Percentiles rank a stretch among this genome's conserved stretches.
phyloP scores from a whole-genome alignment of 805 yeast species.

The Zygoascus flipseniorum region DNA sequence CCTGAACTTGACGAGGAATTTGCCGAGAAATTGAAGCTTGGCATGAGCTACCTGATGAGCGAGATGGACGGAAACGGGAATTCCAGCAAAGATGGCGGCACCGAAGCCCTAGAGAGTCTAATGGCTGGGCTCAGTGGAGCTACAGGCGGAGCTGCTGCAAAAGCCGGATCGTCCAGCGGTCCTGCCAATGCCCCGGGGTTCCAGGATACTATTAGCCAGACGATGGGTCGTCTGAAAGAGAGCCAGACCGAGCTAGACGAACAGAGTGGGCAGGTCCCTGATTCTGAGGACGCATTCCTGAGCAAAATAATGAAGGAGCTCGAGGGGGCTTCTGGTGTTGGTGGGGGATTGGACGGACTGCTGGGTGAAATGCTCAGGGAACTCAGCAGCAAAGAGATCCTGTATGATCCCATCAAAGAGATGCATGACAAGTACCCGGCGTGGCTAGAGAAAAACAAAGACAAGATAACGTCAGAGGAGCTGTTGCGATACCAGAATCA shows the following conservation, averaged over 20 bases:
- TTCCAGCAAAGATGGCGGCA: conserved; percentile 35
- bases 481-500: conserved; percentile 51
- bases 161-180: conserved; percentile 5
- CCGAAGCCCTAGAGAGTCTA: conserved; percentile 42
- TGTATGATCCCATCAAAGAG: conserved; percentile 84
- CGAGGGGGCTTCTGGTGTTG: conserved; percentile 27
- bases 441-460: conserved; percentile 54
- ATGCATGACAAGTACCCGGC: conserved; percentile 62
- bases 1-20: conserved; percentile 31
- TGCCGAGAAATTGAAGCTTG: conserved; percentile 32
- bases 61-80: conserved; percentile 37
- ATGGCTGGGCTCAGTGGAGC: conserved; percentile 19
- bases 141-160: conserved; percentile 8
- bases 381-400: conserved; percentile 72
- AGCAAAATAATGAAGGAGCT: conserved; percentile 62
- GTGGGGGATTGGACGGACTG: conserved; percentile 49
- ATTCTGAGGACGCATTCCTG: conserved; percentile 41
- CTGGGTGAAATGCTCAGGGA: conserved; percentile 70
- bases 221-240: conserved; percentile 70
- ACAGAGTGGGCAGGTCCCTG: conserved; percentile 14
- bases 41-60: conserved; percentile 37
- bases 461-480: conserved; percentile 38
- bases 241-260: conserved; percentile 68
- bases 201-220: conserved; percentile 68
- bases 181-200: conserved; percentile 28